phyloP scores from a whole-genome alignment of 1,139 yeast species.

The Taiozyma sp. region DNA sequence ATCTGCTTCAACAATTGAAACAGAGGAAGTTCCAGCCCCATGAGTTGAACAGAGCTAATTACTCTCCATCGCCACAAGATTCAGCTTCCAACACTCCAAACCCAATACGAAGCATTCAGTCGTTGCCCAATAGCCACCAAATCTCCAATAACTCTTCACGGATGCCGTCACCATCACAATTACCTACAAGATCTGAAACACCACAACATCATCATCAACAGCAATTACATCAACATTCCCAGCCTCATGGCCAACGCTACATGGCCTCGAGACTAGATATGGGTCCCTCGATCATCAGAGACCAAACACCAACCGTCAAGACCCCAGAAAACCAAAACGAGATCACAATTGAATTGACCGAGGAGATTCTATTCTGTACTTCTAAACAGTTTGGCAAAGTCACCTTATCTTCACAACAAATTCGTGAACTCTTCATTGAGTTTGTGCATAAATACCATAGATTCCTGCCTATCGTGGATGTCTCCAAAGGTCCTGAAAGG shows the following conservation, averaged over 20 bases:
- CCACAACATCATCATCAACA: not conserved
- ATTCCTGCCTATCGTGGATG: constrained; percentile 81
- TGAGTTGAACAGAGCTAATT: constrained; percentile 6
- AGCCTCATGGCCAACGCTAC: not conserved
- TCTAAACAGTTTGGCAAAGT: constrained; percentile 69
- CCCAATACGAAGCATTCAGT: not conserved
- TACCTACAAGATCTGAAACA: constrained; percentile 3
- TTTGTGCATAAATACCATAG: constrained; percentile 75
- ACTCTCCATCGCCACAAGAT: constrained; percentile 2
- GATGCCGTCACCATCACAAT: constrained; percentile 1
- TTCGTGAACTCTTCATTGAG: constrained; percentile 61
- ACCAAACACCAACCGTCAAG: constrained; percentile 12
- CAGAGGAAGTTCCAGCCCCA: constrained; percentile 14
- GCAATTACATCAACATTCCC: not conserved
- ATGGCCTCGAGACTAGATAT: not conserved
- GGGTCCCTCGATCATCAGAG: constrained; percentile 21
- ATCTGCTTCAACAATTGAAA: constrained; percentile 29
- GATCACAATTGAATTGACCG: constrained; percentile 27
- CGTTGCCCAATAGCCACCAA: not conserved
- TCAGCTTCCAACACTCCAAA: not conserved
- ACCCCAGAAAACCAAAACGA: constrained; percentile 8
- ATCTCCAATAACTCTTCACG: not conserved
- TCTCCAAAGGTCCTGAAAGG: constrained; percentile 73
- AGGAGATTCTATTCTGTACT: constrained; percentile 42
- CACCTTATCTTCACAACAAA: constrained; percentile 52